phyloP scores from a whole-genome alignment of 306 rosid species.

The Quercus mongolica region DNA sequence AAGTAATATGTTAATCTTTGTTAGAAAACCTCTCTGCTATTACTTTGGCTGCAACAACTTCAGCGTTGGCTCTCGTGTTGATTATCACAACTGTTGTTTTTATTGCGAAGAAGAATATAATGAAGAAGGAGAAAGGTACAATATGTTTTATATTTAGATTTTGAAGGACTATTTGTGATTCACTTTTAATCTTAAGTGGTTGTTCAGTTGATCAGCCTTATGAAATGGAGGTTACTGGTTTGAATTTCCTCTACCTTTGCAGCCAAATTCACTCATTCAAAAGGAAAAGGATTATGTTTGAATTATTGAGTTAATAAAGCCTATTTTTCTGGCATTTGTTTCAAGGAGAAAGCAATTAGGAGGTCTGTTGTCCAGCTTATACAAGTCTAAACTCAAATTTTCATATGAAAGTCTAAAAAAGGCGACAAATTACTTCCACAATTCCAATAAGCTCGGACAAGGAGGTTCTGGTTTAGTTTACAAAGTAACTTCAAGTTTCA shows the following conservation, averaged over 20 bases:
- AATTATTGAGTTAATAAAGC: neutral
- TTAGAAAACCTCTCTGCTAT: conserved; percentile 36
- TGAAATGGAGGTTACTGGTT: no score
- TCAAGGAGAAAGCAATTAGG: conserved; percentile 61
- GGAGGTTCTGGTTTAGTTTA: conserved; percentile 83
- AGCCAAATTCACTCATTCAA: no score
- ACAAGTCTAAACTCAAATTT: conserved; percentile 53
- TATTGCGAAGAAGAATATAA: conserved; percentile 39
- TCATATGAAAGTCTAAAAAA: conserved; percentile 65
- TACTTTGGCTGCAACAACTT: conserved; percentile 32
- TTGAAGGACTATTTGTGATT: neutral
- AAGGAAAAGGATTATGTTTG: no score
- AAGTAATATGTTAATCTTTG: neutral
- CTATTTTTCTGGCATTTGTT: neutral
- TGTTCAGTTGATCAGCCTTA: no score
- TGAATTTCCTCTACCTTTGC: no score
- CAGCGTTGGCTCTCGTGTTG: conserved; percentile 46
- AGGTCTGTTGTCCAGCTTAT: conserved; percentile 36
- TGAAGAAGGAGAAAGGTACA: conserved; percentile 51
- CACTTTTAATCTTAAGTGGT: no score
- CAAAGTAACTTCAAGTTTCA: conserved; percentile 33
- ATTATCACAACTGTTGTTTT: conserved; percentile 31
- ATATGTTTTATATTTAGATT: neutral
- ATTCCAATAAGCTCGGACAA: conserved; percentile 67
- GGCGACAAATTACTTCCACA: conserved; percentile 61